Evolutionary conservation across 73 alveolate genomes (phyloP).

Genomic region (Tetrahymena elliotti): DNA sequence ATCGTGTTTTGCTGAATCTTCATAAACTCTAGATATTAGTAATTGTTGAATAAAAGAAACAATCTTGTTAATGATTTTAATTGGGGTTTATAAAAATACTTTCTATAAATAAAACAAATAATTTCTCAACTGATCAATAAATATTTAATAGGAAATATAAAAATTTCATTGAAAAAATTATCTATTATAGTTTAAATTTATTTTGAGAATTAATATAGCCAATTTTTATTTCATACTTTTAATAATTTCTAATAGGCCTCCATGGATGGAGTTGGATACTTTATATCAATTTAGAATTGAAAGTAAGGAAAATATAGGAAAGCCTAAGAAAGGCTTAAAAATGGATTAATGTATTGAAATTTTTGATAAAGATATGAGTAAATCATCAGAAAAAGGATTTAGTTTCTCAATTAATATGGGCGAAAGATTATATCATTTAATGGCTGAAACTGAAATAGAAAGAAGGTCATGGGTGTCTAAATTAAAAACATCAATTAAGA

Average conservation of each 20-base stretch:
- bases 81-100: not conserved
- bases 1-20: too few species aligned
- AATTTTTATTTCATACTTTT: too few species aligned
- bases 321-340: conserved; percentile 52
- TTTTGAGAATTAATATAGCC: not conserved
- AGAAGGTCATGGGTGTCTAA: conserved; percentile 45
- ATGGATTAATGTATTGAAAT: conserved; percentile 47
- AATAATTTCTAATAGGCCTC: conserved; percentile 33
- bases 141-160: too few species aligned
- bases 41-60: too few species aligned
- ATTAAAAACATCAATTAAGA: conserved; percentile 9
- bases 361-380: conserved; percentile 55
- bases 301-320: conserved; percentile 50
- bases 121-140: not conserved
- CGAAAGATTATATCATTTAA: conserved; percentile 53
- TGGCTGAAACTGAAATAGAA: conserved; percentile 60
- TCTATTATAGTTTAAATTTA: not conserved
- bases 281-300: conserved; percentile 47
- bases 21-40: too few species aligned
- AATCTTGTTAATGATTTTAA: too few species aligned
- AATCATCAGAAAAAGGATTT: conserved; percentile 66
- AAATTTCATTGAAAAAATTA: too few species aligned
- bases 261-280: conserved; percentile 67
- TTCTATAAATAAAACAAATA: not conserved
- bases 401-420: conserved; percentile 65